phyloP scores from a whole-genome alignment of 179 eudicot genomes.

The Drosera spatulata region DNA sequence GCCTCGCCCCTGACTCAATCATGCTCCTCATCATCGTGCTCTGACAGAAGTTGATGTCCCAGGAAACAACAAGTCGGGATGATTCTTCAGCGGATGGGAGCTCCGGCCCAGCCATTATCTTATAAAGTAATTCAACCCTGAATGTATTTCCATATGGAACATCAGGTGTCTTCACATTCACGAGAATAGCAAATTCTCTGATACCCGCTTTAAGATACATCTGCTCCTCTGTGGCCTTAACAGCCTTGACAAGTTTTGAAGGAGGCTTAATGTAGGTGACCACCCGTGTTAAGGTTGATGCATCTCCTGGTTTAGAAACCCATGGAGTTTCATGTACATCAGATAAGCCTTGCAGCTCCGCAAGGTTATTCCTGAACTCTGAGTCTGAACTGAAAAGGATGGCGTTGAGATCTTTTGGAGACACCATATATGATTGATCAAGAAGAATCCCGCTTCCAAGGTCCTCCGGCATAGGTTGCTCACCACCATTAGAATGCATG shows the following conservation, averaged over 20 bases:
- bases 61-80: constrained; percentile 56
- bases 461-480: no score
- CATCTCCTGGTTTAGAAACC: constrained; percentile 47
- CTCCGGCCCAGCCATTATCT: constrained; percentile 83
- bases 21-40: constrained; percentile 94
- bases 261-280: constrained; percentile 57
- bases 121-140: constrained; percentile 53
- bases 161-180: constrained; percentile 76
- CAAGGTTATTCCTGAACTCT: constrained; percentile 24
- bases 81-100: constrained; percentile 73
- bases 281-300: constrained; percentile 43
- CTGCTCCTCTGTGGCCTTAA: constrained; percentile 78
- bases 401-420: constrained; percentile 54
- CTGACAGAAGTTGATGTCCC: constrained; percentile 74
- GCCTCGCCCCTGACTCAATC: constrained; percentile 83
- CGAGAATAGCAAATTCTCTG: constrained; percentile 51
- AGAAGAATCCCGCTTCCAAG: constrained; percentile 34
- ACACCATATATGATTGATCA: constrained; percentile 46
- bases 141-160: constrained; percentile 78
- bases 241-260: constrained; percentile 55
- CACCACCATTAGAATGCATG: no score
- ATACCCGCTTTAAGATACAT: constrained; percentile 72
- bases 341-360: constrained; percentile 51
- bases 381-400: constrained; percentile 74
- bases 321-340: constrained; percentile 54